A percentile compares a stretch with the other conserved stretches of the same genome.
Evolutionary conservation across 1,284 basidiomycete genomes (phyloP).

Genomic region (Mycosarcoma mackinlayi): DNA sequence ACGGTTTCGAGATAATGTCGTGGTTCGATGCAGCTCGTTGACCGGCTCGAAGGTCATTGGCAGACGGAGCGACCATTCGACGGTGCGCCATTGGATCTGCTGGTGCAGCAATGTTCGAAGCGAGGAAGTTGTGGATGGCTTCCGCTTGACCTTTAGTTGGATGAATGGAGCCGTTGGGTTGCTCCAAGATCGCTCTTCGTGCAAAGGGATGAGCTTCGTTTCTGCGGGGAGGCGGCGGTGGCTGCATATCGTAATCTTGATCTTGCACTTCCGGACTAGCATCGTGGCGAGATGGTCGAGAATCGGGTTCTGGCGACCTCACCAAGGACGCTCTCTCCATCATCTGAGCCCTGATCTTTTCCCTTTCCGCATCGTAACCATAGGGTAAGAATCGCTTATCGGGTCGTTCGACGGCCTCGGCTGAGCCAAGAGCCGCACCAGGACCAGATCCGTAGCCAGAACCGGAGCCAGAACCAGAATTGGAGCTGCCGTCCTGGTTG

Average conservation of each 20-base stretch:
- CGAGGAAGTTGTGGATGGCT: constrained; percentile 44
- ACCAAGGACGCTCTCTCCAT: constrained; percentile 49
- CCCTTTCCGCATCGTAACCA: constrained; percentile 45
- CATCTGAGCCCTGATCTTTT: constrained; percentile 40
- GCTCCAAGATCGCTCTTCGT: constrained; percentile 11
- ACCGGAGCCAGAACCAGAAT: constrained; percentile 26
- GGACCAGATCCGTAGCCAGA: constrained; percentile 29
- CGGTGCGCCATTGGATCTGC: constrained; percentile 37
- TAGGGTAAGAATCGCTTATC: constrained; percentile 37
- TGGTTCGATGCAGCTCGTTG: constrained; percentile 15
- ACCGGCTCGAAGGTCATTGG: constrained; percentile 29
- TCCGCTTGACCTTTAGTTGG: constrained; percentile 36
- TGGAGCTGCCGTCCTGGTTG: constrained; percentile 33
- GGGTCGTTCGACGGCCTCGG: constrained; percentile 18
- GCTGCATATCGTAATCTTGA: constrained; percentile 34
- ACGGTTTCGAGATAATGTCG: constrained; percentile 9
- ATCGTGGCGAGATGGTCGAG: constrained; percentile 1
- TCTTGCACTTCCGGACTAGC: constrained; percentile 3
- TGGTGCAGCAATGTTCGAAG: constrained; percentile 36
- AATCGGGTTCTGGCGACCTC: constrained; percentile 35
- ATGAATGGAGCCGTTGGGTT: constrained; percentile 27
- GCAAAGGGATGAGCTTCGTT: constrained; percentile 46
- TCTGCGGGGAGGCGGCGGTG: constrained; percentile 36
- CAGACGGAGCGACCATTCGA: constrained; percentile 22
- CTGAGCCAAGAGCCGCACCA: constrained; percentile 18